Conservation (phyloP, 768 basidiomycete species). For the Collybia sordida region DNA sequence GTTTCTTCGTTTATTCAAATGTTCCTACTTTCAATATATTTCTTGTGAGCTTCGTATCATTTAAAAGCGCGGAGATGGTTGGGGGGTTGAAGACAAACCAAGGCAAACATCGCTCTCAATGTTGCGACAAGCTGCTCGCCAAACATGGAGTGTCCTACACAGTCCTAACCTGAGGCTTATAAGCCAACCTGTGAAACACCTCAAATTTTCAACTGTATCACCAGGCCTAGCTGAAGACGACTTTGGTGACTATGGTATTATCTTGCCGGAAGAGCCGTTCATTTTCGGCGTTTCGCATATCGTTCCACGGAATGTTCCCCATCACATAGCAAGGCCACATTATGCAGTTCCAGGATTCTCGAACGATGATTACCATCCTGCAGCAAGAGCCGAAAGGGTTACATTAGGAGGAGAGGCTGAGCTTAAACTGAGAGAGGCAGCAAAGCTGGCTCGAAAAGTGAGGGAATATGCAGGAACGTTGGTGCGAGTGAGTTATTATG, state of each 20-base stretch:
- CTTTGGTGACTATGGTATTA: slow-evolving; percentile 58
- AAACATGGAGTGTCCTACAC: no score
- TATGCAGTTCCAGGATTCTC: slow-evolving; percentile 41
- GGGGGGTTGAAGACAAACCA: no score
- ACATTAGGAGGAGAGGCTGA: slow-evolving; percentile 56
- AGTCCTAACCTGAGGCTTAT: no score
- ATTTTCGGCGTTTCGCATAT: slow-evolving; percentile 67
- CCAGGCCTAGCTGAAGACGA: slow-evolving; percentile 23
- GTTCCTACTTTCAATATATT: no score
- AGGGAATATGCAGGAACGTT: slow-evolving; percentile 53
- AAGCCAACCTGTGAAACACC: neutral
- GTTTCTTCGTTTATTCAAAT: no score
- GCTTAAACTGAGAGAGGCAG: slow-evolving; percentile 48
- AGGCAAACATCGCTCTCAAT: no score
- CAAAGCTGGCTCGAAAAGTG: slow-evolving; percentile 54
- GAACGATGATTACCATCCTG: neutral
- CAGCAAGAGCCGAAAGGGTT: slow-evolving; percentile 30
- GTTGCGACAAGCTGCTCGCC: no score
- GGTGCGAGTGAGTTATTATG: slow-evolving; percentile 43
- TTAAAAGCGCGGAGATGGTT: no score
- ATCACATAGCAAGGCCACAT: slow-evolving; percentile 49
- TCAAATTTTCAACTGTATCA: slow-evolving; percentile 3
- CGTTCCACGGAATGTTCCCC: slow-evolving; percentile 53
- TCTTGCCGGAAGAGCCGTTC: slow-evolving; percentile 66
- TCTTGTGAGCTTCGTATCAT: no score